Conservation (phyloP, 768 basidiomycete genomes). For the Leccinum fibrillosum region DNA sequence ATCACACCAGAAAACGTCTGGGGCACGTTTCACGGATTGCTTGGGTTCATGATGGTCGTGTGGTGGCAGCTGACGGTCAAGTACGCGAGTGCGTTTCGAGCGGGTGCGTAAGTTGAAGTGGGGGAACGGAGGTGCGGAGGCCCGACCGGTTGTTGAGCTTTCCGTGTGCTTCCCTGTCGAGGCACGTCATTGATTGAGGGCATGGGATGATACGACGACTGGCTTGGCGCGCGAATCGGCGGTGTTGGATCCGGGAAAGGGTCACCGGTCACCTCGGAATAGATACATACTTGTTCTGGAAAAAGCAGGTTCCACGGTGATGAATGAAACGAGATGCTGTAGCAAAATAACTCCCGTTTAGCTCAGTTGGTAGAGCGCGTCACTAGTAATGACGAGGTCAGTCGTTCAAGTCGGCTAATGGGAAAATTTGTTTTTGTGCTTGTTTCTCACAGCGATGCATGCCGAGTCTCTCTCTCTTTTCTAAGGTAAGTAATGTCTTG, state of each 20-base stretch:
- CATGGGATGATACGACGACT: background rate
- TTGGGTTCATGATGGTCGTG: conserved; percentile 67
- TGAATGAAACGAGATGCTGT: background rate
- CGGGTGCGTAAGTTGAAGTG: background rate
- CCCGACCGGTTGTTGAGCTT: background rate
- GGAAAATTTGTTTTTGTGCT: conserved; percentile 23
- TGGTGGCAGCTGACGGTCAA: conserved; percentile 83
- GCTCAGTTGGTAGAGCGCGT: conserved; percentile 58
- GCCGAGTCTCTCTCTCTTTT: background rate
- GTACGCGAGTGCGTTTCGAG: conserved; percentile 40
- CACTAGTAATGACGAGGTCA: conserved; percentile 71
- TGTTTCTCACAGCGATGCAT: background rate
- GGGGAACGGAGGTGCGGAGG: background rate
- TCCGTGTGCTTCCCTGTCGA: background rate
- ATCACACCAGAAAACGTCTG: conserved; percentile 72
- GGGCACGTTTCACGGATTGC: conserved; percentile 68
- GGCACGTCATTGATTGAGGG: background rate
- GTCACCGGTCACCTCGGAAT: background rate
- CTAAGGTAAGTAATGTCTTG: background rate
- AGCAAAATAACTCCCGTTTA: conserved; percentile 28
- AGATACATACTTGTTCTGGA: background rate
- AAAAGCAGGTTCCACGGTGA: background rate
- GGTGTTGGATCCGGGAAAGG: background rate
- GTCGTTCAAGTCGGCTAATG: conserved; percentile 62
- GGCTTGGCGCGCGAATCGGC: background rate